A percentile compares a stretch with the other conserved stretches of the same genome.
Evolutionary conservation across 306 rosid genomes (phyloP).

Genomic region (Acacia acuminata): DNA sequence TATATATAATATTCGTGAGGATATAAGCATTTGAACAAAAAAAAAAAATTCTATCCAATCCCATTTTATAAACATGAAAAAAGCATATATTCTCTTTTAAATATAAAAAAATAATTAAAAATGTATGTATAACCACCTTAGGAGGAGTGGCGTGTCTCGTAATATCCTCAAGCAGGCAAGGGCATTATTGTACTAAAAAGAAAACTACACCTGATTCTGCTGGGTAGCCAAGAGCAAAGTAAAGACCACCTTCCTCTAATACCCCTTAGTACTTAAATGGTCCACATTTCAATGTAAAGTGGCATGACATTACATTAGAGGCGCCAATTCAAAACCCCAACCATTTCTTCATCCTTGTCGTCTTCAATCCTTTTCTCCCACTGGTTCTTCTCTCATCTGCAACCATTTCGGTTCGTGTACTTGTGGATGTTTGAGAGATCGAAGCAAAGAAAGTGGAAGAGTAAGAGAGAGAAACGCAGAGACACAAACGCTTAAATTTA

Average conservation of each 20-base stretch:
- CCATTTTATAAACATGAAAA: slow-evolving; percentile 6
- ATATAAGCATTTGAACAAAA: slow-evolving; percentile 16
- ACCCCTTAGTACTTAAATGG: too few relatives aligned
- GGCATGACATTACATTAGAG: too few relatives aligned
- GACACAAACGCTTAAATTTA: slow-evolving; percentile 19
- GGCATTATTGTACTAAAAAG: slow-evolving; percentile 27
- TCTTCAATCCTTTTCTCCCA: background rate
- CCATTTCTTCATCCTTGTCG: background rate
- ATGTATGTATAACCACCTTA: background rate
- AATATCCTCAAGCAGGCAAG: background rate
- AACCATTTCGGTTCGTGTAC: slow-evolving; percentile 1
- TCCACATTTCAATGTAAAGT: too few relatives aligned
- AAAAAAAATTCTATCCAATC: slow-evolving; percentile 24
- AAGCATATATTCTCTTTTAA: slow-evolving; percentile 19
- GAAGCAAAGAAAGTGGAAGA: slow-evolving; percentile 32
- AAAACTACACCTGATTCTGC: slow-evolving; percentile 3
- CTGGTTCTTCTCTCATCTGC: background rate
- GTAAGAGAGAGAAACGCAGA: slow-evolving; percentile 17
- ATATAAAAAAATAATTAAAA: background rate
- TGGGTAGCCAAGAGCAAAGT: slow-evolving; percentile 17
- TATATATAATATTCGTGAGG: background rate
- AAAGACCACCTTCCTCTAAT: background rate
- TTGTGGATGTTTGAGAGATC: slow-evolving; percentile 26
- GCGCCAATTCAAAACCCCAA: too few relatives aligned
- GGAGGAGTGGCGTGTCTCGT: slow-evolving; percentile 19